These are phyloP conservation scores for Colletotrichum karsti DNA, from an alignment of 2,329 filamentous ascomycete genomes.

Conservation along the genomic window DNA sequence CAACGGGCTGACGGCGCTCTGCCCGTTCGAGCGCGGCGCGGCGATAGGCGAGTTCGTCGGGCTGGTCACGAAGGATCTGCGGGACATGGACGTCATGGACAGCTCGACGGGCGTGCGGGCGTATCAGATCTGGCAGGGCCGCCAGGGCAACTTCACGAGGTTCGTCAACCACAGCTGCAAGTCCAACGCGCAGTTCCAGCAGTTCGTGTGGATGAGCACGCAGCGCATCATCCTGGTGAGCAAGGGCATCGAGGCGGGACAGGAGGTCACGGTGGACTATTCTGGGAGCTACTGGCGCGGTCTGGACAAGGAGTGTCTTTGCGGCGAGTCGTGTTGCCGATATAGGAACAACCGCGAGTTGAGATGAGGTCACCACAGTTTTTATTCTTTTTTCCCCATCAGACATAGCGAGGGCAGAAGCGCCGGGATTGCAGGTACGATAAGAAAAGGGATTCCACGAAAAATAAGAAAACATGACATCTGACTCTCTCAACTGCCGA, in stretches of 20 bases:
- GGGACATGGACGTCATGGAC: constrained; percentile 64
- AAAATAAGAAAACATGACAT: background rate
- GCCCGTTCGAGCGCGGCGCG: constrained; percentile 58
- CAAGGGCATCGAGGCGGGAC: constrained; percentile 60
- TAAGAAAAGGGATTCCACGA: background rate
- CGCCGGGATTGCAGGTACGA: background rate
- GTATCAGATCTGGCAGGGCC: constrained; percentile 68
- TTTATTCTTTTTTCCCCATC: background rate
- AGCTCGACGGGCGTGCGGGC: constrained; percentile 42
- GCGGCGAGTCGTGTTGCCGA: constrained; percentile 60
- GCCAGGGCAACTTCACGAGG: constrained; percentile 63
- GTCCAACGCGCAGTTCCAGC: constrained; percentile 64
- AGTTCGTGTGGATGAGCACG: constrained; percentile 63
- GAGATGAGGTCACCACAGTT: constrained; percentile 2
- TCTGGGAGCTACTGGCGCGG: constrained; percentile 66
- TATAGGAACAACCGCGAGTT: constrained; percentile 40
- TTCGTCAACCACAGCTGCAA: constrained; percentile 69
- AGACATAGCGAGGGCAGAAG: background rate
- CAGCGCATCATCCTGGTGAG: constrained; percentile 64
- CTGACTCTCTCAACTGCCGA: background rate
- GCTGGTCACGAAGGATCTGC: constrained; percentile 59
- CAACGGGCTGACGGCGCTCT: constrained; percentile 58
- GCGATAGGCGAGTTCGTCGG: constrained; percentile 66
- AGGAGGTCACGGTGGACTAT: constrained; percentile 67
- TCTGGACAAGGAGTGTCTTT: constrained; percentile 63